These are phyloP conservation scores for Magnolia officinalis DNA, from an alignment of 164 flowering plant species.

Conservation along the genomic window DNA sequence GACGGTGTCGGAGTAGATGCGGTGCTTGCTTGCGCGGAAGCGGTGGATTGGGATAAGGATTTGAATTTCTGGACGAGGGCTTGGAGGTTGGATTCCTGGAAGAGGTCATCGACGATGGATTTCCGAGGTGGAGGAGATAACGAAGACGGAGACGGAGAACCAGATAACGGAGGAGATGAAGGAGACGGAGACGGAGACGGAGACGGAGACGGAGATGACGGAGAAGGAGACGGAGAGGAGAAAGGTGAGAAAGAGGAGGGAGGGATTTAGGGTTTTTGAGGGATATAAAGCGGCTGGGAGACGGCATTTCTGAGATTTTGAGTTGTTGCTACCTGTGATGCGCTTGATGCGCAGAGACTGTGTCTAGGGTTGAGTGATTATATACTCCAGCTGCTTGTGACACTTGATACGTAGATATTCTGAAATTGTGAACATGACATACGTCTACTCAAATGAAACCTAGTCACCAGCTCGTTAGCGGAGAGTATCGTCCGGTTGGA, in stretches of 20 bases:
- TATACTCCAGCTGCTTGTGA: too few relatives aligned
- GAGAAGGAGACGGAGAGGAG: background rate
- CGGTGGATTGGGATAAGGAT: conserved; percentile 21
- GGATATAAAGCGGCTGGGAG: background rate
- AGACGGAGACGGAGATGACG: background rate
- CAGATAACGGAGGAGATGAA: too few relatives aligned
- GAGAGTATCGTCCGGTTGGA: too few relatives aligned
- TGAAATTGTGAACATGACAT: too few relatives aligned
- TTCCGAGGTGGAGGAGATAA: background rate
- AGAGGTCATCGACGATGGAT: conserved; percentile 10
- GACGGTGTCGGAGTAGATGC: conserved; percentile 25
- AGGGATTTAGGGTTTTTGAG: background rate
- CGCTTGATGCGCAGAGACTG: too few relatives aligned
- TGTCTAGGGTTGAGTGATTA: too few relatives aligned
- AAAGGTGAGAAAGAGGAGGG: background rate
- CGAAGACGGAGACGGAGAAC: too few relatives aligned
- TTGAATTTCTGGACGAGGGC: conserved; percentile 46
- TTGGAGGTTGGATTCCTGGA: conserved; percentile 28
- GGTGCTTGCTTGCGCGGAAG: conserved; percentile 35
- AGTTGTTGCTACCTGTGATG: background rate
- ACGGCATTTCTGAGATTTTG: background rate
- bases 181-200: background rate
- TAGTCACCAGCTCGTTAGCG: too few relatives aligned
- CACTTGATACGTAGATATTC: too few relatives aligned
- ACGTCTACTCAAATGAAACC: too few relatives aligned